Conservation (phyloP, 1,284 basidiomycete species). For the Malassezia globosa region DNA sequence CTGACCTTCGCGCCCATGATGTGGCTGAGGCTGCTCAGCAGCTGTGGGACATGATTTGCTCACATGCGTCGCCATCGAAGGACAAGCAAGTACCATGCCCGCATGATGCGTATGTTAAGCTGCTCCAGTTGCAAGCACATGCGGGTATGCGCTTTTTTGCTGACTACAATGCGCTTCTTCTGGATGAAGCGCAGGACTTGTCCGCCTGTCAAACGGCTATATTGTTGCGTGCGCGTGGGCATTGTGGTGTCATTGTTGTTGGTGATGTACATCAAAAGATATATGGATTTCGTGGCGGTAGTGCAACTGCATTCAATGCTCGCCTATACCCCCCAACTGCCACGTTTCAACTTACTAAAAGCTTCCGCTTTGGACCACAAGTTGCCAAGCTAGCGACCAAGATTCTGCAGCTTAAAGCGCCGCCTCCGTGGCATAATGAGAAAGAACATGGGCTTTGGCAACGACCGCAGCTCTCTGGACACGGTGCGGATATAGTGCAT, state of each 20-base stretch:
- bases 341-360: slow-evolving; percentile 31
- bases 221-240: slow-evolving; percentile 25
- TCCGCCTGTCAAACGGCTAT: slow-evolving; percentile 35
- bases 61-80: slow-evolving; percentile 15
- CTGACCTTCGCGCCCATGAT: slow-evolving; percentile 24
- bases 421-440: slow-evolving; percentile 24
- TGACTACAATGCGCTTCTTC: slow-evolving; percentile 29
- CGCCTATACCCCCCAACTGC: slow-evolving; percentile 26
- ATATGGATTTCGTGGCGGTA: slow-evolving; percentile 40
- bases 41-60: slow-evolving; percentile 30
- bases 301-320: slow-evolving; percentile 33
- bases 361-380: slow-evolving; percentile 35
- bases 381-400: slow-evolving; percentile 30
- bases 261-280: slow-evolving; percentile 42
- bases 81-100: slow-evolving; percentile 28
- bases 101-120: slow-evolving; percentile 41
- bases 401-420: slow-evolving; percentile 28
- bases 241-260: slow-evolving; percentile 36
- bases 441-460: slow-evolving; percentile 11
- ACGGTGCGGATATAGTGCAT: slow-evolving; percentile 20
- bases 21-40: slow-evolving; percentile 23
- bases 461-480: slow-evolving; percentile 21
- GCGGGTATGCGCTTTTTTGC: slow-evolving; percentile 22
- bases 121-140: slow-evolving; percentile 27
- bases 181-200: slow-evolving; percentile 41